Evolutionary conservation across 164 flowering plant genomes (phyloP), one percentile per base, ranked within the genome.

Genomic region (Buxus sempervirens): DNA sequence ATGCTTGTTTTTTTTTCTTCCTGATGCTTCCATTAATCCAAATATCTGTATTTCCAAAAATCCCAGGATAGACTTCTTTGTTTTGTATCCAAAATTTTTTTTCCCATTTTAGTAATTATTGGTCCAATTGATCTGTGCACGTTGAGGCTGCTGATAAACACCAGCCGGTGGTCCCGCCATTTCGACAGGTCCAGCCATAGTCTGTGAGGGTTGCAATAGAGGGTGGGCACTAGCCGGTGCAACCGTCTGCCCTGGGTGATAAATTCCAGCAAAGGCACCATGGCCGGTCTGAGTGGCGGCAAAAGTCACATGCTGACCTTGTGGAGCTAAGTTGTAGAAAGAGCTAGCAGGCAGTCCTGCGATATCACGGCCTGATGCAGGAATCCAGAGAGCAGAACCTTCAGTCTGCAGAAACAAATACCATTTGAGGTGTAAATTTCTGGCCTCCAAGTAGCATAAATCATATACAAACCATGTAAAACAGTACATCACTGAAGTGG

Each of bases 131-230:
- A 86, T 80, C 65, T 86, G 97, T 69, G 90, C 67, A 67, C 83
- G 91, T 76, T 89, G 96, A 32, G 97, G 84, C 66, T 88, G 93
- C 82, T 90, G 98, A 73, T 88, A 90, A 62, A 84, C 86, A 74
- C 72, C 83, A 54, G 82, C 76, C 24, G 88, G 83, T 4, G 93
- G 85, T 60, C 93, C 95, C 32, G 75, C 86, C 83, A 88, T 91
- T 64, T 90, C 98, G 41, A 80, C 88, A 26, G 82, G 83, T 26
- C 90, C 86, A 51, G 87, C 80, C 83, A 90, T 82, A 45, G 91
- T 75, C 77, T 93, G 98, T 22, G 96, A 82, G 66, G 83, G 98
- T 72, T 93, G 98, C 59, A 89, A 70, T 58, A 83, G 83, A 8
- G 93, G 98, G 74, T 89, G 93, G 67, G 82, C 84, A 14, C 80